phyloP scores from a whole-genome alignment of 2,329 filamentous ascomycete species.

The Elsinoe necatrix region DNA sequence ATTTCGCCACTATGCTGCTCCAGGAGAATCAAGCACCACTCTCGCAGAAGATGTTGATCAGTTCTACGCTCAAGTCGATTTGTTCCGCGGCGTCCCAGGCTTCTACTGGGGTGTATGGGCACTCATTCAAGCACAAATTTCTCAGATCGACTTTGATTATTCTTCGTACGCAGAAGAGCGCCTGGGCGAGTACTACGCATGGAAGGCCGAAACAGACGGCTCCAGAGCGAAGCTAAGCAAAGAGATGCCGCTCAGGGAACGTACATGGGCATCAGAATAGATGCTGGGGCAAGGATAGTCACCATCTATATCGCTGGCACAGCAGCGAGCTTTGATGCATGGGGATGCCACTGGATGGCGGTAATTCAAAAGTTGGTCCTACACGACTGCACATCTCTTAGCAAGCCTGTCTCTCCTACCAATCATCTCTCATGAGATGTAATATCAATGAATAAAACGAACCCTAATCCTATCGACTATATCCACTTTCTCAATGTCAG shows the following conservation, averaged over 20 bases:
- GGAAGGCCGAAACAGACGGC: conserved; percentile 67
- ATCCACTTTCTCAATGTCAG: background rate
- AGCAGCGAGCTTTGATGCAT: background rate
- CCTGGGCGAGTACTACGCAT: conserved; percentile 86
- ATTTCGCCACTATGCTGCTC: conserved; percentile 45
- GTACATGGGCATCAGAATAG: conserved; percentile 55
- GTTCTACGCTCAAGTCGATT: conserved; percentile 73
- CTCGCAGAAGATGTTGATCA: conserved; percentile 40
- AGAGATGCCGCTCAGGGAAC: conserved; percentile 65
- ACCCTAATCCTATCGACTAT: background rate
- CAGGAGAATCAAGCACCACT: conserved; percentile 18
- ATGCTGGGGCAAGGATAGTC: background rate
- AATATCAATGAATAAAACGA: background rate
- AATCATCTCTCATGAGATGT: background rate
- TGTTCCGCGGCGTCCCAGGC: conserved; percentile 80
- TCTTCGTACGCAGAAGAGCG: conserved; percentile 79
- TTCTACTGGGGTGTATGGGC: conserved; percentile 94
- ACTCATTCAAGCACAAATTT: conserved; percentile 87
- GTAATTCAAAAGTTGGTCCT: conserved; percentile 6
- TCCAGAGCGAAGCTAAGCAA: conserved; percentile 46
- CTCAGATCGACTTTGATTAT: conserved; percentile 95
- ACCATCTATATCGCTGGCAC: background rate
- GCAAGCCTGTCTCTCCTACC: background rate
- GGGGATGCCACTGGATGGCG: background rate
- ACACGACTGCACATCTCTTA: background rate